Conservation (phyloP, 2,329 filamentous ascomycete species). For the Lecanicillium sp. region DNA sequence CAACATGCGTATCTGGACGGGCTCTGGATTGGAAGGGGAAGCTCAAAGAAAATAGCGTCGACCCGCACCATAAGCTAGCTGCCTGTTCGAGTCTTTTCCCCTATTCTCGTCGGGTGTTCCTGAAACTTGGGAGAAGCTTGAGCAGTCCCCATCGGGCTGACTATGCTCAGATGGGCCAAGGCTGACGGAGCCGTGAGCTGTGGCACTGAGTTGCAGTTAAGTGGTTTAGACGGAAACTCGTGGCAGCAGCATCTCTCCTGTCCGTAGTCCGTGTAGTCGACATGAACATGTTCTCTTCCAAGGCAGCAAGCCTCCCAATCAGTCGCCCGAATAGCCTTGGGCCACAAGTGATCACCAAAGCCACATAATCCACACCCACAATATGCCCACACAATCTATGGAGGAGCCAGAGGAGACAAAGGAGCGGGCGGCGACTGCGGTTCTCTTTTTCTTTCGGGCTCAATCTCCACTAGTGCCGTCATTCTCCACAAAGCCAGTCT, state of each 20-base stretch:
- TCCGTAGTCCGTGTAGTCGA: too few relatives aligned
- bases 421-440: background rate
- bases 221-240: too few relatives aligned
- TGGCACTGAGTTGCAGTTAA: too few relatives aligned
- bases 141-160: background rate
- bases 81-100: slow-evolving; percentile 2
- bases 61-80: slow-evolving; percentile 6
- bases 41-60: background rate
- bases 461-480: background rate
- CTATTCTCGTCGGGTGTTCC: background rate
- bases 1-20: background rate
- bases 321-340: background rate
- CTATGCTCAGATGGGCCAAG: background rate
- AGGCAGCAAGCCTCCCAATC: background rate
- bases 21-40: background rate
- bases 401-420: background rate
- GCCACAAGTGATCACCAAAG: slow-evolving; percentile 9
- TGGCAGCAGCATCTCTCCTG: too few relatives aligned
- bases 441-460: background rate
- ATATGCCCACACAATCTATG: background rate
- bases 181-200: background rate
- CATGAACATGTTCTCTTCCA: background rate
- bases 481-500: background rate
- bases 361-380: slow-evolving; percentile 6
- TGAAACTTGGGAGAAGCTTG: background rate